phyloP scores from a whole-genome alignment of 106 monocot genomes.

The Dendrobium catenatum region DNA sequence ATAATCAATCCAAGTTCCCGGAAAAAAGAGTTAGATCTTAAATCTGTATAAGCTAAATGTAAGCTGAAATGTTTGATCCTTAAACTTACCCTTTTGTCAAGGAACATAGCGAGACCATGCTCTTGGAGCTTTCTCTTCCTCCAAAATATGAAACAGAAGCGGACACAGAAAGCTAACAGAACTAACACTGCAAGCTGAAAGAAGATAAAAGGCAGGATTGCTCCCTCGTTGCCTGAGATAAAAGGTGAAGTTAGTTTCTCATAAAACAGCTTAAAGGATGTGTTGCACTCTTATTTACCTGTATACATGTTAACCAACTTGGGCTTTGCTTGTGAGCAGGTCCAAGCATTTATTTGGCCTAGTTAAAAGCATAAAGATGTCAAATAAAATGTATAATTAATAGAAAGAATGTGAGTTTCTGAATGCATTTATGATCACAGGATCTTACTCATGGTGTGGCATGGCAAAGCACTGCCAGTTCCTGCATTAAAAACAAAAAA shows the following conservation, averaged over 20 bases:
- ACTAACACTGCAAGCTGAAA: slow-evolving; percentile 49
- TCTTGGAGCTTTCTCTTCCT: slow-evolving; percentile 72
- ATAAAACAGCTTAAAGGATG: neutral
- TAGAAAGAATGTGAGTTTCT: neutral
- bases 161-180: slow-evolving; percentile 30
- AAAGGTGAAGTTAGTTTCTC: neutral
- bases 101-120: slow-evolving; percentile 54
- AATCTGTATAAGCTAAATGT: neutral
- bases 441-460: slow-evolving; percentile 60
- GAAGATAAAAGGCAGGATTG: slow-evolving; percentile 43
- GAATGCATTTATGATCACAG: neutral
- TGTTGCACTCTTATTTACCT: slow-evolving; percentile 22
- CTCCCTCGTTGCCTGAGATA: slow-evolving; percentile 34
- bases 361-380: slow-evolving; percentile 7
- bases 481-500: slow-evolving; percentile 33
- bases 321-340: slow-evolving; percentile 59
- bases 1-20: neutral
- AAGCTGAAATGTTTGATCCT: neutral
- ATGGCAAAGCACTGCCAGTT: slow-evolving; percentile 47
- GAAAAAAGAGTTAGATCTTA: neutral
- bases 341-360: slow-evolving; percentile 74
- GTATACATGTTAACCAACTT: slow-evolving; percentile 31
- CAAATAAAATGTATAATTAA: neutral
- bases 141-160: slow-evolving; percentile 85
- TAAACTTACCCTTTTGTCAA: slow-evolving; percentile 66